These are phyloP conservation scores for Tieghemostelium lacteum DNA, from an alignment of 78 protist species.

Conservation along the genomic window DNA sequence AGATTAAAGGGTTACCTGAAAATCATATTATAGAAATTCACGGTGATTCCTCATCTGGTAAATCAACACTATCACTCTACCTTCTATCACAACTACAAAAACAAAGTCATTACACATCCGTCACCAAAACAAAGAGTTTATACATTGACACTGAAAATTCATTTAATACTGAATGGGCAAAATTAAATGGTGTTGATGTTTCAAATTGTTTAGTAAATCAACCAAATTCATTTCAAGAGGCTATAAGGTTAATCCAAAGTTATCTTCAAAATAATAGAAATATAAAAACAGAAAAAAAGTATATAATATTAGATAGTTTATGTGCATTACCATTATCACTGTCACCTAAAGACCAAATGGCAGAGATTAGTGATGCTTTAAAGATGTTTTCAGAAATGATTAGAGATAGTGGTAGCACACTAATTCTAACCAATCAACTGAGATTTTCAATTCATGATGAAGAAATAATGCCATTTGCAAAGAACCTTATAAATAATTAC, in stretches of 20 bases:
- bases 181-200: constrained; percentile 1
- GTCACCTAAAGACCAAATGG: too few relatives aligned
- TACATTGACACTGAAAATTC: constrained; percentile 66
- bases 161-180: constrained; percentile 52
- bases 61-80: constrained; percentile 39
- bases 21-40: constrained; percentile 44
- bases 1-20: constrained; percentile 50
- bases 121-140: neutral
- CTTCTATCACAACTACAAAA: neutral
- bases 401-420: constrained; percentile 5
- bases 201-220: neutral
- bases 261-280: too few relatives aligned
- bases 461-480: constrained; percentile 13
- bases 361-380: constrained; percentile 55
- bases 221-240: too few relatives aligned
- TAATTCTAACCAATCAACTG: constrained; percentile 44
- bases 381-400: neutral
- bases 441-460: constrained; percentile 22
- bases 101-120: neutral
- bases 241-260: too few relatives aligned
- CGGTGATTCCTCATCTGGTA: constrained; percentile 63
- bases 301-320: too few relatives aligned
- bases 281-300: too few relatives aligned
- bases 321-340: too few relatives aligned
- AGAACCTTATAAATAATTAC: constrained; percentile 8